Percentiles rank a stretch among this genome's conserved stretches.
Conservation (phyloP, 352 stramenopile genomes). For the Phytophthora capsici region DNA sequence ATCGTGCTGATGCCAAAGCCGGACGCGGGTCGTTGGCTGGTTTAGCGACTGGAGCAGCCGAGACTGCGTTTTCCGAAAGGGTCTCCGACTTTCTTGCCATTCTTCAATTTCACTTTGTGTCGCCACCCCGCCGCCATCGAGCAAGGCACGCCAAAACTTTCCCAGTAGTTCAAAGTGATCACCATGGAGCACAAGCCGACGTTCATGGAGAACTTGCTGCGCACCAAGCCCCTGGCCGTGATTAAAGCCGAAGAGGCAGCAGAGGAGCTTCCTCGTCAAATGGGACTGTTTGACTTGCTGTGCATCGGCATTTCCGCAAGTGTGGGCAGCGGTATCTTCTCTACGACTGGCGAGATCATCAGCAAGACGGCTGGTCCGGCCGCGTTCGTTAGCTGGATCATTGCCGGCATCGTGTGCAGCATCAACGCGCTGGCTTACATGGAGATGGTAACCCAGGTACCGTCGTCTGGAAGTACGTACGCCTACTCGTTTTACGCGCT, state of each 20-base stretch:
- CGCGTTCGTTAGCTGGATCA: conserved; percentile 80
- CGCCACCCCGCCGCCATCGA: background rate
- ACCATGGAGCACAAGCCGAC: conserved; percentile 44
- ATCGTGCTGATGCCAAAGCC: conserved; percentile 21
- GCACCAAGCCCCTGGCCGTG: conserved; percentile 75
- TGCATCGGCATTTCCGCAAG: conserved; percentile 93
- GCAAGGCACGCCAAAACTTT: conserved; percentile 9
- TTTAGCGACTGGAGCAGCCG: conserved; percentile 30
- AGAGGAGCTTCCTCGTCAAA: conserved; percentile 70
- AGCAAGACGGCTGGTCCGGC: conserved; percentile 76
- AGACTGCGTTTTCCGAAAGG: conserved; percentile 1
- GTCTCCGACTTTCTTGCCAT: conserved; percentile 15
- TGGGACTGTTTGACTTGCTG: conserved; percentile 91
- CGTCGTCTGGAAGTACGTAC: conserved; percentile 91
- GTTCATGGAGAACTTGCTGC: conserved; percentile 62
- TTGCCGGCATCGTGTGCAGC: conserved; percentile 82
- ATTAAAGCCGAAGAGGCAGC: conserved; percentile 80
- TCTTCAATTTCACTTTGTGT: conserved; percentile 19
- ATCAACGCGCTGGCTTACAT: conserved; percentile 90
- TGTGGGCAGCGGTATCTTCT: conserved; percentile 94
- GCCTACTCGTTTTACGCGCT: conserved; percentile 93
- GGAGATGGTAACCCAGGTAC: conserved; percentile 88
- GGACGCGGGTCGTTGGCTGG: conserved; percentile 24
- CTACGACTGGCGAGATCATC: conserved; percentile 81
- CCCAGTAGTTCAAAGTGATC: background rate